phyloP scores from a whole-genome alignment of 164 flowering plant genomes.

The Vitis riparia region DNA sequence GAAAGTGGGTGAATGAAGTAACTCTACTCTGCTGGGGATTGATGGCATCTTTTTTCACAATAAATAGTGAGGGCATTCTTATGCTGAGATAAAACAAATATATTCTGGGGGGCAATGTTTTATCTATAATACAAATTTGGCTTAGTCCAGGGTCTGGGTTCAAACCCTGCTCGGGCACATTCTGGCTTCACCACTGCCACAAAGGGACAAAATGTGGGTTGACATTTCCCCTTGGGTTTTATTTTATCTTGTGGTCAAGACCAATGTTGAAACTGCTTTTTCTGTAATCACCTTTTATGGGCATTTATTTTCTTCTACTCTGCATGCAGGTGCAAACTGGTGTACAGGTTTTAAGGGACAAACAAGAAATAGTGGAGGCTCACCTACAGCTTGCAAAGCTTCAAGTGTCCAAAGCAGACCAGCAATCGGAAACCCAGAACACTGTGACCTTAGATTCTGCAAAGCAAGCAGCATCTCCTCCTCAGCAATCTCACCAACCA shows the following conservation, averaged over 20 bases:
- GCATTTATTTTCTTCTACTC: background rate
- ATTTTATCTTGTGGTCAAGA: background rate
- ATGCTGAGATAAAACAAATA: too few species aligned
- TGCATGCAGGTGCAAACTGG: conserved; percentile 68
- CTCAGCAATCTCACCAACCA: conserved; percentile 46
- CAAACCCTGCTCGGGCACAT: too few species aligned
- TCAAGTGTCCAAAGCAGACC: conserved; percentile 52
- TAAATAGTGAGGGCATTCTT: too few species aligned
- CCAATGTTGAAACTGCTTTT: too few species aligned
- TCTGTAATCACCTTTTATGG: background rate
- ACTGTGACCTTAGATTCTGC: conserved; percentile 35
- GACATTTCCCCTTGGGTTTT: background rate
- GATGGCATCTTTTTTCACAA: too few species aligned
- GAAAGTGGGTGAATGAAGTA: too few species aligned
- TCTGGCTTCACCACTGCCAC: too few species aligned
- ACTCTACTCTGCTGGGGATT: too few species aligned
- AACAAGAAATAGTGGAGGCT: conserved; percentile 76
- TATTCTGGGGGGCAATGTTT: too few species aligned
- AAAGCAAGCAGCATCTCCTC: conserved; percentile 50
- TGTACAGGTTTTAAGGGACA: conserved; percentile 68
- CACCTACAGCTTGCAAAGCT: conserved; percentile 62
- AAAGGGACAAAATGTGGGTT: too few species aligned
- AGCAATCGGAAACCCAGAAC: conserved; percentile 42
- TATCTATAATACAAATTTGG: too few species aligned
- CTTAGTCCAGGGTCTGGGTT: too few species aligned